Evolutionary conservation across 306 rosid genomes (phyloP).

Genomic region (Potentilla sterilis): DNA sequence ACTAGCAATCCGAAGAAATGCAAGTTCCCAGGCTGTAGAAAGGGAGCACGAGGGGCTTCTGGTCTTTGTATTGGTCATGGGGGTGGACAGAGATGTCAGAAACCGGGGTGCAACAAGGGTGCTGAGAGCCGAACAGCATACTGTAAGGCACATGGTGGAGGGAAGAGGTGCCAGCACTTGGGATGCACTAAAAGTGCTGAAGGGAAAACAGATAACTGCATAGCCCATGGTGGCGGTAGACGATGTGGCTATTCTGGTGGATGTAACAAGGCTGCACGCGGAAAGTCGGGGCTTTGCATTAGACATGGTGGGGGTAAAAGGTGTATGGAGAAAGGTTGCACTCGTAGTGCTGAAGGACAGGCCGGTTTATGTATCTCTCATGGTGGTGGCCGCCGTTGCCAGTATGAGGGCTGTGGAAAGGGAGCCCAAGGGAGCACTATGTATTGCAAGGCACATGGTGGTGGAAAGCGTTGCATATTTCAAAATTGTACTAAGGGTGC

Average conservation of each 20-base stretch:
- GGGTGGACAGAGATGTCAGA: constrained; percentile 98
- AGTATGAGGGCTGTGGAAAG: constrained; percentile 54
- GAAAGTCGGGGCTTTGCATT: constrained; percentile 96
- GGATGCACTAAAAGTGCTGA: constrained; percentile 99
- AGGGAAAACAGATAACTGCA: constrained; percentile 96
- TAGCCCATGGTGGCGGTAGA: constrained; percentile 93
- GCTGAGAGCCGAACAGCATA: constrained; percentile 96
- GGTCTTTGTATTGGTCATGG: constrained; percentile 99
- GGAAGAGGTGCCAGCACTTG: constrained; percentile 79
- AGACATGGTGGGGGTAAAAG: constrained; percentile 98
- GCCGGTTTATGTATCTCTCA: constrained; percentile 96
- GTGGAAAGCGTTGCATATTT: constrained; percentile 93
- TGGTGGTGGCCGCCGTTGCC: constrained; percentile 99
- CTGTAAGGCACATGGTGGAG: constrained; percentile 99
- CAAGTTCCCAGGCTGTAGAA: constrained; percentile 62
- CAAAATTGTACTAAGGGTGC: constrained; percentile 93
- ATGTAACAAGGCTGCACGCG: constrained; percentile 91
- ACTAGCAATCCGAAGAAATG: constrained; percentile 64
- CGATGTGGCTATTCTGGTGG: constrained; percentile 75
- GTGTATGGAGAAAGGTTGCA: constrained; percentile 72
- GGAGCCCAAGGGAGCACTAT: constrained; percentile 97
- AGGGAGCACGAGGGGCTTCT: constrained; percentile 94
- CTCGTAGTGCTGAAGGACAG: constrained; percentile 96
- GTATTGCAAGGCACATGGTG: constrained; percentile 99
- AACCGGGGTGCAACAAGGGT: constrained; percentile 96